A percentile compares a stretch with the other conserved stretches of the same genome.
Evolutionary conservation across 1,284 basidiomycete species (phyloP).

Genomic region (Ustilago trichophora): DNA sequence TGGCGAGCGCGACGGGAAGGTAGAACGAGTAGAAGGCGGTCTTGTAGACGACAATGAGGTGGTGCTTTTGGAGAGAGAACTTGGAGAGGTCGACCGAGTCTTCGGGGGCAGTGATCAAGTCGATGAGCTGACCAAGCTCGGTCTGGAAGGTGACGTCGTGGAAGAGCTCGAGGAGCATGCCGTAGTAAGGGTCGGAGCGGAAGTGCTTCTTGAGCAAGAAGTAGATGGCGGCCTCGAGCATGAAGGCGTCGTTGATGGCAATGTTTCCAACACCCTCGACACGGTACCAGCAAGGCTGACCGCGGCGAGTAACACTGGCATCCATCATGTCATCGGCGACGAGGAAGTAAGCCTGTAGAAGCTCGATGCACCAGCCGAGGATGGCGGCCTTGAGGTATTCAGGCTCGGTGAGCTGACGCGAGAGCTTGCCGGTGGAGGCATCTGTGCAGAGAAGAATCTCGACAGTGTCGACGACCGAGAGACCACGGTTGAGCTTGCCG

Average conservation of each 20-base stretch:
- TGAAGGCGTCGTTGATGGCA: conserved; percentile 96
- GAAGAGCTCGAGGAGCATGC: conserved; percentile 89
- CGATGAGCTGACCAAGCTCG: conserved; percentile 93
- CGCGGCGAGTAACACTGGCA: conserved; percentile 87
- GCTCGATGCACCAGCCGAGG: conserved; percentile 94
- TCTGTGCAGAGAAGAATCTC: conserved; percentile 75
- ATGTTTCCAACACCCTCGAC: conserved; percentile 76
- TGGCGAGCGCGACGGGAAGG: conserved; percentile 93
- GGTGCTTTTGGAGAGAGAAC: conserved; percentile 87
- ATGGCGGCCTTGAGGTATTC: conserved; percentile 91
- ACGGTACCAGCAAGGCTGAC: conserved; percentile 95
- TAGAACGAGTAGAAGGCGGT: conserved; percentile 99
- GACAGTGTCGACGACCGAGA: conserved; percentile 92
- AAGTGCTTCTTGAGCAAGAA: conserved; percentile 88
- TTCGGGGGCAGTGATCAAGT: conserved; percentile 93
- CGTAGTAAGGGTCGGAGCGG: conserved; percentile 81
- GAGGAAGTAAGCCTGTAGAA: conserved; percentile 98
- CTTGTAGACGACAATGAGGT: conserved; percentile 95
- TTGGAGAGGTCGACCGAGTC: conserved; percentile 84
- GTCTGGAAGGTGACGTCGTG: conserved; percentile 92
- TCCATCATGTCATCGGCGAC: conserved; percentile 99
- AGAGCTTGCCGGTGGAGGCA: conserved; percentile 73
- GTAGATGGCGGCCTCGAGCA: conserved; percentile 96
- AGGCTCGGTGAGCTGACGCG: conserved; percentile 55
- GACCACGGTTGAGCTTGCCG: conserved; percentile 94